These are phyloP conservation scores for Volutella citrinella DNA, from an alignment of 2,329 filamentous ascomycete genomes.

Conservation along the genomic window DNA sequence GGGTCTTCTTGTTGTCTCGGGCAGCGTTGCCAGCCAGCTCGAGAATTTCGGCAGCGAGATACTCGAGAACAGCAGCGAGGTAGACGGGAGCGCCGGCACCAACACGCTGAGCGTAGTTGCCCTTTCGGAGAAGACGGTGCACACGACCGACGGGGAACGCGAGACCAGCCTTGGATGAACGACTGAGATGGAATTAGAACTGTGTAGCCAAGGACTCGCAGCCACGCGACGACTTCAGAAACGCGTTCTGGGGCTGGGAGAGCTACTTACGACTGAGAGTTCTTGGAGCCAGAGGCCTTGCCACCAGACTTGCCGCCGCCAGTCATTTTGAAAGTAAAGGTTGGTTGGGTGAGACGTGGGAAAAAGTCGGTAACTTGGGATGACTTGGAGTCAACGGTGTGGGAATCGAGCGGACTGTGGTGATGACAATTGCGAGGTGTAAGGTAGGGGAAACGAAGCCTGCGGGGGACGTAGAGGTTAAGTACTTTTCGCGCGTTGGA, in stretches of 20 bases:
- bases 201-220: no score
- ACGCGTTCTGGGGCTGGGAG: constrained; percentile 2
- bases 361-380: constrained; percentile 15
- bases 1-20: constrained; percentile 99
- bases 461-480: constrained; percentile 49
- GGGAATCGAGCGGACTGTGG: constrained; percentile 32
- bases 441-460: constrained; percentile 33
- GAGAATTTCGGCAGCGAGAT: constrained; percentile 97
- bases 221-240: no score
- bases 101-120: constrained; percentile 99
- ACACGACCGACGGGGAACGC: constrained; percentile 99
- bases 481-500: constrained; percentile 52
- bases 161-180: constrained; percentile 98
- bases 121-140: constrained; percentile 97
- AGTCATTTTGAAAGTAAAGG: constrained; percentile 81
- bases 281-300: constrained; percentile 99
- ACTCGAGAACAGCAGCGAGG: constrained; percentile 95
- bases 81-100: constrained; percentile 98
- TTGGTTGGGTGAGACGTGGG: constrained; percentile 21
- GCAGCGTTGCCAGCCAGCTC: constrained; percentile 98
- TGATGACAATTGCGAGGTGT: constrained; percentile 36
- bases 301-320: constrained; percentile 99
- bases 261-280: constrained; percentile 86
- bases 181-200: constrained; percentile 65
- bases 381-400: constrained; percentile 20